Evolutionary conservation across 805 yeast species (phyloP).

Genomic region (Starmerella sirachaensis): DNA sequence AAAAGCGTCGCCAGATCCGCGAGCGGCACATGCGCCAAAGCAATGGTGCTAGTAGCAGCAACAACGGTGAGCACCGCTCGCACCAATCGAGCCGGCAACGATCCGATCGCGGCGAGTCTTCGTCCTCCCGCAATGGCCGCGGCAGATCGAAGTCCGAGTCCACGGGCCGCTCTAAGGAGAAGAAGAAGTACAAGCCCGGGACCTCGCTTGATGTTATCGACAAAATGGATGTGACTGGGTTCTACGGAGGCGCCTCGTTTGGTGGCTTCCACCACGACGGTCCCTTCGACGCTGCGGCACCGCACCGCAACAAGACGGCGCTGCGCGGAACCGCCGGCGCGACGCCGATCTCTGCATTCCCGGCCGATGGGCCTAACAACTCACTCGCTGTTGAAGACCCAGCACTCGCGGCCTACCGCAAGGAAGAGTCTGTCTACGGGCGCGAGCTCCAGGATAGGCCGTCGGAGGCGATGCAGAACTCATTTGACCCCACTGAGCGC

Average conservation of each 20-base stretch:
- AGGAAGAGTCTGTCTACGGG: slow-evolving; percentile 70
- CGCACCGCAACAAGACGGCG: slow-evolving; percentile 69
- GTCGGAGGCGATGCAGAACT: slow-evolving; percentile 23
- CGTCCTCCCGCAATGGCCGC: slow-evolving; percentile 10
- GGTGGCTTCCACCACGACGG: slow-evolving; percentile 98
- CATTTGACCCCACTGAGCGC: slow-evolving; percentile 56
- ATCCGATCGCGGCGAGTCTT: slow-evolving; percentile 1
- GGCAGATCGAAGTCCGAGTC: slow-evolving; percentile 21
- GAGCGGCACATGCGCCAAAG: slow-evolving; percentile 7
- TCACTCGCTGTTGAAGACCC: slow-evolving; percentile 61
- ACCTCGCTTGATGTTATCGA: slow-evolving; percentile 82
- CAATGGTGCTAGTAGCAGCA: no score
- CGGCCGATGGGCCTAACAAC: slow-evolving; percentile 87
- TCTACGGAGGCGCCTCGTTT: slow-evolving; percentile 82
- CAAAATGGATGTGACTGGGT: slow-evolving; percentile 88
- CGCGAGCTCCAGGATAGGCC: slow-evolving; percentile 26
- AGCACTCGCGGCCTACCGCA: slow-evolving; percentile 27
- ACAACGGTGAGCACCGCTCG: slow-evolving; percentile 3
- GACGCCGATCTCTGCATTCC: slow-evolving; percentile 86
- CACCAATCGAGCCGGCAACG: slow-evolving; percentile 1
- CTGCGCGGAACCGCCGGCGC: slow-evolving; percentile 24
- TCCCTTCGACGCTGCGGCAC: slow-evolving; percentile 97
- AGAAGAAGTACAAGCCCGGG: slow-evolving; percentile 33
- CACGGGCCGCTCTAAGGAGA: slow-evolving; percentile 5
- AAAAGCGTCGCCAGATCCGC: slow-evolving; percentile 7